Percentiles rank a stretch among this genome's conserved stretches.
These are phyloP conservation scores for Basidiobolus meristosporus DNA, from an alignment of 371 early-diverging fungal genomes.

Conservation along the genomic window DNA sequence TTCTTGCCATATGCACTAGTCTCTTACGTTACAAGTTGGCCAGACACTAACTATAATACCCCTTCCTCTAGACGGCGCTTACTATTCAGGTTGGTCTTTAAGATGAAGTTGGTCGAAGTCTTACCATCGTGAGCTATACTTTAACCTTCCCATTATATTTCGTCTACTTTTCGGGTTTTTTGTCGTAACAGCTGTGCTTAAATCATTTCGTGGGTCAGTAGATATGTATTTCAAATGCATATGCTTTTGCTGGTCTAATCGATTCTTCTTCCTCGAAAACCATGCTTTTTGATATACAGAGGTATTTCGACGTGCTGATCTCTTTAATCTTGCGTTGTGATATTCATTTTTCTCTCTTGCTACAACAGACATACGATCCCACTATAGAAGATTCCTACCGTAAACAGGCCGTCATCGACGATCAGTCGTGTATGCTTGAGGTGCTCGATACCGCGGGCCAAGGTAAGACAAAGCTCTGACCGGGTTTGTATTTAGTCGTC, in stretches of 20 bases:
- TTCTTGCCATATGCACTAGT: neutral
- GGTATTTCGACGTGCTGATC: too few relatives aligned
- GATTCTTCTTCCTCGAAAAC: too few relatives aligned
- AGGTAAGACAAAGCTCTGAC: slow-evolving; percentile 18
- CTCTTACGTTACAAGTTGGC: neutral
- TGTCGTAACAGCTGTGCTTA: slow-evolving; percentile 8
- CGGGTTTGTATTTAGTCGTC: too few relatives aligned
- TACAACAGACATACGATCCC: slow-evolving; percentile 73
- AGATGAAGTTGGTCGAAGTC: too few relatives aligned
- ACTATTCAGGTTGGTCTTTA: slow-evolving; percentile 8
- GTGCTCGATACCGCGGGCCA: too few relatives aligned
- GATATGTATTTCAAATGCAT: neutral
- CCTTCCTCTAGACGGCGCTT: slow-evolving; percentile 4
- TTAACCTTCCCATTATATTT: too few relatives aligned
- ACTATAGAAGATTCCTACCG: slow-evolving; percentile 93
- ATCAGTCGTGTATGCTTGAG: slow-evolving; percentile 80
- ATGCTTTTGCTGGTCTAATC: too few relatives aligned
- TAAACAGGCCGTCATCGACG: slow-evolving; percentile 91
- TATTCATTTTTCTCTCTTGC: too few relatives aligned
- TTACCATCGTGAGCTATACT: too few relatives aligned
- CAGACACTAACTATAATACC: neutral
- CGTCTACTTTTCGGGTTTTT: too few relatives aligned
- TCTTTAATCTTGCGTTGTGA: too few relatives aligned
- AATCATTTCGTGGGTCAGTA: slow-evolving; percentile 10
- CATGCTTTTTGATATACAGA: too few relatives aligned